Percentiles rank a stretch among this genome's conserved stretches.
phyloP scores from a whole-genome alignment of 2,329 filamentous ascomycete species.

The Chlorencoelia australis region DNA sequence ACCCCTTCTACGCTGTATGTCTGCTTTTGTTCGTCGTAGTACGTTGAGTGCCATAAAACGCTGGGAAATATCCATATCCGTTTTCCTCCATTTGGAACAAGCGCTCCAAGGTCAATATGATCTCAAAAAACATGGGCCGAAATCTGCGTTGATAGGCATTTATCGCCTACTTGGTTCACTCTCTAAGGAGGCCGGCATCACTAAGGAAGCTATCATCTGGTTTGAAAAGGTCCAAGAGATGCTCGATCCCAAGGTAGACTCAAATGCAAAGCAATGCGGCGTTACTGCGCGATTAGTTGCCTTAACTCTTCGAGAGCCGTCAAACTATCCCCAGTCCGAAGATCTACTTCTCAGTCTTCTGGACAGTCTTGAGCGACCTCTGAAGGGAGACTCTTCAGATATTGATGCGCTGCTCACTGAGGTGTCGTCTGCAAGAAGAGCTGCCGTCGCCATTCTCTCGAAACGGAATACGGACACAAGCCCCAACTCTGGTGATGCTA shows the following conservation, averaged over 20 bases:
- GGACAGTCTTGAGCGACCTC: slow-evolving; percentile 44
- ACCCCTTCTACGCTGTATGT: slow-evolving; percentile 53
- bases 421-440: slow-evolving; percentile 44
- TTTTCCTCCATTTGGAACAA: slow-evolving; percentile 16
- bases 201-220: slow-evolving; percentile 46
- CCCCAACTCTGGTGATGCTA: slow-evolving; percentile 1
- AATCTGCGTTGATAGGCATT: slow-evolving; percentile 18
- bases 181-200: slow-evolving; percentile 35
- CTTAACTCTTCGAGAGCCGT: slow-evolving; percentile 39
- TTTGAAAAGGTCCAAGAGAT: slow-evolving; percentile 32
- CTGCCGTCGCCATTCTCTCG: slow-evolving; percentile 39
- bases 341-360: slow-evolving; percentile 38
- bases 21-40: slow-evolving; percentile 47
- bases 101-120: slow-evolving; percentile 12
- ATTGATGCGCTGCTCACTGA: slow-evolving; percentile 51
- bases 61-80: slow-evolving; percentile 15
- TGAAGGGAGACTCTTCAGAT: slow-evolving; percentile 49
- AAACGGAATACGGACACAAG: slow-evolving; percentile 11
- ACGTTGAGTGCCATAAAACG: slow-evolving; percentile 12
- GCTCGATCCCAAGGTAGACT: slow-evolving; percentile 16
- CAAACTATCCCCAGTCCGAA: slow-evolving; percentile 31
- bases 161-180: slow-evolving; percentile 43
- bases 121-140: slow-evolving; percentile 11
- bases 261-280: slow-evolving; percentile 33
- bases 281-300: slow-evolving; percentile 45